These are phyloP conservation scores for Datura wrightii DNA, from an alignment of 257 asterid genomes.

Conservation along the genomic window DNA sequence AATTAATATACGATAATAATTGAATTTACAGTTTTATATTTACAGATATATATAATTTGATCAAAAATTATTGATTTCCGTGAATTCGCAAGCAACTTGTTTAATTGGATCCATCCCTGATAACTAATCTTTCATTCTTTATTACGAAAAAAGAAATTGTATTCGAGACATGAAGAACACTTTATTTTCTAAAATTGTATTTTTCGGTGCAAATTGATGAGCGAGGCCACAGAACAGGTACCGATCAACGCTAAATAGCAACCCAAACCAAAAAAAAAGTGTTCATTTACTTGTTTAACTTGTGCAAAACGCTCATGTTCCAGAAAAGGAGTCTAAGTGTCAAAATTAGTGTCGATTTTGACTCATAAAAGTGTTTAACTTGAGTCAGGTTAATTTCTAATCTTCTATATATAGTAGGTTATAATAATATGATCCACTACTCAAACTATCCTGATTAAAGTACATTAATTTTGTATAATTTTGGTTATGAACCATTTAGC, in stretches of 20 bases:
- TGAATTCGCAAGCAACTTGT: not conserved
- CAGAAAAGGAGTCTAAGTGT: not conserved
- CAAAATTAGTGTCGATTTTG: not conserved
- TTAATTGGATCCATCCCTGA: not conserved
- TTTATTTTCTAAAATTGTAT: not conserved
- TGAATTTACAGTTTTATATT: not conserved
- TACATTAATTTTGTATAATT: slow-evolving; percentile 45
- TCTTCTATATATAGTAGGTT: not conserved
- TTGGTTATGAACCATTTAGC: not conserved
- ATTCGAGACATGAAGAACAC: no score
- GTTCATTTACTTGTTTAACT: not conserved
- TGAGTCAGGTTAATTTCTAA: not conserved
- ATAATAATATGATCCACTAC: not conserved
- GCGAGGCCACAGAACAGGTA: not conserved
- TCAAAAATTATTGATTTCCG: no score
- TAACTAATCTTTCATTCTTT: not conserved
- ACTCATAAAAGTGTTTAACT: not conserved
- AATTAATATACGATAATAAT: not conserved
- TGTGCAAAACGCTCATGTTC: not conserved
- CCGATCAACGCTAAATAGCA: not conserved
- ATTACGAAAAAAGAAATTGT: no score
- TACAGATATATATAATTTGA: not conserved
- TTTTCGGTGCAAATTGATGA: no score
- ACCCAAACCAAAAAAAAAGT: not conserved
- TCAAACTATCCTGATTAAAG: not conserved